Evolutionary conservation across 2,329 filamentous ascomycete species (phyloP).

Genomic region (Cercospora beticola): DNA sequence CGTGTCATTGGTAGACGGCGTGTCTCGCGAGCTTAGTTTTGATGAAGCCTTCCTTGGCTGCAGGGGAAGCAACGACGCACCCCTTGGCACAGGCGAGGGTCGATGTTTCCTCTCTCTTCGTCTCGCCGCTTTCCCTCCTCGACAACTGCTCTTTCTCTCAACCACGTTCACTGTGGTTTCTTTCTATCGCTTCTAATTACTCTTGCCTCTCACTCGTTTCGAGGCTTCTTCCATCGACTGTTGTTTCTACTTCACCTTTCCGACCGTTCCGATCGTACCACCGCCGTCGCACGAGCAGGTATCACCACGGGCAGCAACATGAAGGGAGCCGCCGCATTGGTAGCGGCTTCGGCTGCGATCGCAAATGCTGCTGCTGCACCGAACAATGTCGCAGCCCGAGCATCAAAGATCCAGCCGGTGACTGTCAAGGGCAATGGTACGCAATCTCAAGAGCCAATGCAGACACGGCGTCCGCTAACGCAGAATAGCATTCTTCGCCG

Average conservation of each 20-base stretch:
- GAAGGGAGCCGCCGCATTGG: conserved; percentile 52
- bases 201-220: conserved; percentile 25
- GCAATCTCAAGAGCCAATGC: conserved; percentile 17
- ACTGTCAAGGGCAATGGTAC: conserved; percentile 62
- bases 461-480: conserved; percentile 24
- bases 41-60: conserved; percentile 9
- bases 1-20: neutral
- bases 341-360: conserved; percentile 49
- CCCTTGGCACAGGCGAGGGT: neutral
- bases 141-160: neutral
- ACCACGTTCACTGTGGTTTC: neutral
- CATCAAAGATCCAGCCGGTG: conserved; percentile 53
- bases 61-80: neutral
- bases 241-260: neutral
- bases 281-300: neutral
- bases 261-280: neutral
- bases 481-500: conserved; percentile 61
- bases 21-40: neutral
- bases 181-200: conserved; percentile 7
- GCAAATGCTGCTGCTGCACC: conserved; percentile 48
- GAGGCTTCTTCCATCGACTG: conserved; percentile 16
- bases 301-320: conserved; percentile 42
- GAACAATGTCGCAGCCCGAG: conserved; percentile 36
- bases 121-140: conserved; percentile 7
- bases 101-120: conserved; percentile 14